Conservation (phyloP, 2,329 filamentous ascomycete genomes). For the Phoma herbarum region DNA sequence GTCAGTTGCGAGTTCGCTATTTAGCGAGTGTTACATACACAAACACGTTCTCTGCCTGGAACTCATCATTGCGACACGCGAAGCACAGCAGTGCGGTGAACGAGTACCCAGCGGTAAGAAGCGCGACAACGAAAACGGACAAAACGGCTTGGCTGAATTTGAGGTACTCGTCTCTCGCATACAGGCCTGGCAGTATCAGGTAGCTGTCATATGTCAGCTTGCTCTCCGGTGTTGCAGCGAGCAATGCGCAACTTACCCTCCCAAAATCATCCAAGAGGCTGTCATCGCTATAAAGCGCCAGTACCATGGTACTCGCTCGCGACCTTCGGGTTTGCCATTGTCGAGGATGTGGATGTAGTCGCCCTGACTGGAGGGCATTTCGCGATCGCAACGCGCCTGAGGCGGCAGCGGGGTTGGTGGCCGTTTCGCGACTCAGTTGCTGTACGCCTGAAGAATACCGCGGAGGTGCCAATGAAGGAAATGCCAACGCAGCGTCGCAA, state of each 20-base stretch:
- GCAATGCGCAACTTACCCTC: constrained; percentile 50
- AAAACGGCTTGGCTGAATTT: constrained; percentile 53
- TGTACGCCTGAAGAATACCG: constrained; percentile 22
- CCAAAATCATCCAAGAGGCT: constrained; percentile 59
- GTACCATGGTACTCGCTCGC: constrained; percentile 54
- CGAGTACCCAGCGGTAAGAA: constrained; percentile 59
- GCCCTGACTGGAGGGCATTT: constrained; percentile 44
- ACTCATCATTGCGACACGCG: constrained; percentile 56
- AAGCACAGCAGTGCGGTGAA: constrained; percentile 60
- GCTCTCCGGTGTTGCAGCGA: not conserved
- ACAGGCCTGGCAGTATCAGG: constrained; percentile 59
- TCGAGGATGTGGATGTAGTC: constrained; percentile 43
- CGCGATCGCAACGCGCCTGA: constrained; percentile 32
- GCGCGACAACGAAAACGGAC: constrained; percentile 57
- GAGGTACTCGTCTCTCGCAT: constrained; percentile 52
- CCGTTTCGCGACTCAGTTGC: constrained; percentile 33
- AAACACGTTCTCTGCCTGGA: constrained; percentile 60
- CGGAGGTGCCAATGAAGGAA: not conserved
- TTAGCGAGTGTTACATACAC: constrained; percentile 42
- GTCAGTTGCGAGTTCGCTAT: constrained; percentile 26
- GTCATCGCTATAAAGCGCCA: constrained; percentile 57
- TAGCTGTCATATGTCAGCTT: constrained; percentile 50
- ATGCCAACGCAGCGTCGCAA: constrained; percentile 12
- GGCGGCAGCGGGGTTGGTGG: constrained; percentile 27
- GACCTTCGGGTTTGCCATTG: constrained; percentile 30